Evolutionary conservation across 1,139 yeast species (phyloP).

Genomic region (Sugiyamaella sp.): DNA sequence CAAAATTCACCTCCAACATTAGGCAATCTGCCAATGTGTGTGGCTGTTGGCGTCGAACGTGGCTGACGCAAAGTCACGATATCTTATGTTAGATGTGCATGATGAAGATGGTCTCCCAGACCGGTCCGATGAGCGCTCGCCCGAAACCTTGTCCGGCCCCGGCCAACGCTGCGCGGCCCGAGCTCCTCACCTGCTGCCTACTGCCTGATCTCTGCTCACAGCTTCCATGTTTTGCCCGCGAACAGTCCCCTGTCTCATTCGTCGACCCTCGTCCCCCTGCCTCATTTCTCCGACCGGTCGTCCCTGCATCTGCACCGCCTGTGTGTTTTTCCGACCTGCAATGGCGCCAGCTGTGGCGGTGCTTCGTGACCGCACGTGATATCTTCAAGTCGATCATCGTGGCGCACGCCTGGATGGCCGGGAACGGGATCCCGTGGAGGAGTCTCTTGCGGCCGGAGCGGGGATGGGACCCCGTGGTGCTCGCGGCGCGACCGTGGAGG

Average conservation of each 20-base stretch:
- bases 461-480: no score
- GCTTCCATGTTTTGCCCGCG: no score
- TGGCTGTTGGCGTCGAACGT: constrained; percentile 8
- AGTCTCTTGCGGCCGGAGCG: no score
- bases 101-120: background rate
- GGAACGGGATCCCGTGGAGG: no score
- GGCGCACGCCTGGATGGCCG: no score
- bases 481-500: no score
- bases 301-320: no score
- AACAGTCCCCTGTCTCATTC: no score
- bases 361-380: background rate
- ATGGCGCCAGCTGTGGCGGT: no score
- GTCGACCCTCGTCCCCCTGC: no score
- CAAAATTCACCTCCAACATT: constrained; percentile 8
- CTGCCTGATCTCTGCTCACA: background rate
- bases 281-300: no score
- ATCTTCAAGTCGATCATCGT: background rate
- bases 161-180: background rate
- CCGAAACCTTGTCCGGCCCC: background rate
- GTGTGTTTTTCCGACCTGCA: no score
- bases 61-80: constrained; percentile 19
- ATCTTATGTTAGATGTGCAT: constrained; percentile 15
- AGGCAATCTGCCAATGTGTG: constrained; percentile 11
- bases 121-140: background rate
- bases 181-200: background rate